Evolutionary conservation across 208 protist genomes (phyloP).

Genomic region (Acanthamoeba healyi): DNA sequence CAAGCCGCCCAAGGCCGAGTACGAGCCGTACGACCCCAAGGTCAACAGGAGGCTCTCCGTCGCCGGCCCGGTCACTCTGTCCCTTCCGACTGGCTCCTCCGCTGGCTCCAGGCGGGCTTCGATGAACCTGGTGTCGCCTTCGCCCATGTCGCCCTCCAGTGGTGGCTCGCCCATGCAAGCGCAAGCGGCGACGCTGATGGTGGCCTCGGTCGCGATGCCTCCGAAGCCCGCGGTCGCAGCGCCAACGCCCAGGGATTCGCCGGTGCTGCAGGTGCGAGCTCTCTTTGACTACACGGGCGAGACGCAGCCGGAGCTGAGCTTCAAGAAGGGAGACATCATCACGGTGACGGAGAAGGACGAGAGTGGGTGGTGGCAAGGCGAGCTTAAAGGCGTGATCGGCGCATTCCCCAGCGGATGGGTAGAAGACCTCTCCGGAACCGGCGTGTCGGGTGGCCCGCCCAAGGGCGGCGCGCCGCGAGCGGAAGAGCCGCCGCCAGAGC

Average conservation of each 20-base stretch:
- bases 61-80: background rate
- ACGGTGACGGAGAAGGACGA: constrained; percentile 90
- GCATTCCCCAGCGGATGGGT: constrained; percentile 69
- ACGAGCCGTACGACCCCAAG: constrained; percentile 64
- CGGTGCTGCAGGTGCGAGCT: constrained; percentile 71
- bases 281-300: constrained; percentile 91
- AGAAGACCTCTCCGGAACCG: background rate
- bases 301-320: constrained; percentile 91
- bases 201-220: background rate
- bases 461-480: background rate
- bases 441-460: background rate
- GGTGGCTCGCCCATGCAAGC: background rate
- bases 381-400: constrained; percentile 81
- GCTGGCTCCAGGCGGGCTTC: background rate
- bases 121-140: background rate
- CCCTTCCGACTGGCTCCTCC: background rate
- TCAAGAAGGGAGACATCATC: constrained; percentile 92
- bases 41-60: background rate
- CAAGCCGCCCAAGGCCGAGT: constrained; percentile 38
- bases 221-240: background rate
- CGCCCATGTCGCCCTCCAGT: background rate
- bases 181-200: background rate
- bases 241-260: background rate
- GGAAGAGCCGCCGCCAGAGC: background rate
- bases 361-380: constrained; percentile 93